A percentile compares a stretch with the other conserved stretches of the same genome.
Evolutionary conservation across 805 yeast genomes (phyloP).

Genomic region (Yamadazyma ubonensis): DNA sequence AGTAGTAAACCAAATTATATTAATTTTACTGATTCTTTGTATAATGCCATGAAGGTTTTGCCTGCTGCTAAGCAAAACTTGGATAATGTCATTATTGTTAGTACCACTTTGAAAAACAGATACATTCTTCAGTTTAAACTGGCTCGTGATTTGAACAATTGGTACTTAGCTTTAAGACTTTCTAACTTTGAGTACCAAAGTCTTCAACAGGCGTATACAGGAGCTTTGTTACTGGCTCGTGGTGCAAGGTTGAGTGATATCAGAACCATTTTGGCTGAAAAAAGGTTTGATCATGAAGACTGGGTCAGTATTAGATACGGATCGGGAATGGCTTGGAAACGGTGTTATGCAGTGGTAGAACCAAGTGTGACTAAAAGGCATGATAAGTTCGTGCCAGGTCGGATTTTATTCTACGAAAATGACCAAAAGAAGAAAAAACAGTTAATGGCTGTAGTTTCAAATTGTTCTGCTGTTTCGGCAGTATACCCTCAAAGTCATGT

Average conservation of each 20-base stretch:
- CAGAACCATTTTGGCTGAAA: slow-evolving; percentile 77
- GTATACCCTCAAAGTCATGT: slow-evolving; percentile 85
- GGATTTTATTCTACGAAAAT: slow-evolving; percentile 75
- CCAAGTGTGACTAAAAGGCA: slow-evolving; percentile 56
- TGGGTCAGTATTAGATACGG: slow-evolving; percentile 96
- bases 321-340: slow-evolving; percentile 96
- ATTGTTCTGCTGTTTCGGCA: slow-evolving; percentile 75
- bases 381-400: slow-evolving; percentile 52
- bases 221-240: slow-evolving; percentile 87
- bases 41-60: slow-evolving; percentile 65
- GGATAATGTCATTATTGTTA: slow-evolving; percentile 78
- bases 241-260: slow-evolving; percentile 88
- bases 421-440: slow-evolving; percentile 70
- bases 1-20: slow-evolving; percentile 79
- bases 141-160: slow-evolving; percentile 58
- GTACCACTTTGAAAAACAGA: slow-evolving; percentile 90
- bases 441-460: slow-evolving; percentile 75
- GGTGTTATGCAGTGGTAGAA: slow-evolving; percentile 87
- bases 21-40: slow-evolving; percentile 86
- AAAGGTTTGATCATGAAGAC: slow-evolving; percentile 84
- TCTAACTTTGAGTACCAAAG: slow-evolving; percentile 77
- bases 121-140: slow-evolving; percentile 77
- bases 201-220: slow-evolving; percentile 94
- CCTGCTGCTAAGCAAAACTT: slow-evolving; percentile 65
- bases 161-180: slow-evolving; percentile 84